Evolutionary conservation across 1,284 basidiomycete species (phyloP).

Genomic region (Trametes sp.): DNA sequence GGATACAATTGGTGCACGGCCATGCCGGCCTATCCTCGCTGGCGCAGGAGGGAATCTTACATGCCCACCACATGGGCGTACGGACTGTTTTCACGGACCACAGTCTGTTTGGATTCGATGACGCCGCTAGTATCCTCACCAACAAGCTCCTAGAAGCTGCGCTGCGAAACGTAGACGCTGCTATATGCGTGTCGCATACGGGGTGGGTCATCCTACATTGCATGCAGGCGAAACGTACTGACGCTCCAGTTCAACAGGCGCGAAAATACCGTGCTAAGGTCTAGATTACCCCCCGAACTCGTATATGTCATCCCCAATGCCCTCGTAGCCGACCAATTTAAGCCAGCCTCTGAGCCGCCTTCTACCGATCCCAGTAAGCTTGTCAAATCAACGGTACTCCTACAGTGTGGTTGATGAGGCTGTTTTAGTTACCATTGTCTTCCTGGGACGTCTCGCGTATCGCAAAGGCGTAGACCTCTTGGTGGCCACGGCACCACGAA

Average conservation of each 20-base stretch:
- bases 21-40: conserved; percentile 92
- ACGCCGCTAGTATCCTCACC: conserved; percentile 95
- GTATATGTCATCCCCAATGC: conserved; percentile 96
- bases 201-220: conserved; percentile 61
- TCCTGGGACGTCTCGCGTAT: conserved; percentile 95
- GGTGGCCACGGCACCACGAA: conserved; percentile 89
- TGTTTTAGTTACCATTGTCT: conserved; percentile 91
- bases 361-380: conserved; percentile 22
- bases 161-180: conserved; percentile 90
- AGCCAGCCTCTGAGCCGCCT: conserved; percentile 55
- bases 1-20: conserved; percentile 89
- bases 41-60: conserved; percentile 92
- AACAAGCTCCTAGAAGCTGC: conserved; percentile 93
- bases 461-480: conserved; percentile 97
- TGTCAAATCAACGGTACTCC: neutral
- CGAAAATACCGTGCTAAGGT: conserved; percentile 95
- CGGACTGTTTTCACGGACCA: conserved; percentile 97
- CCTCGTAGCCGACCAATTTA: conserved; percentile 88
- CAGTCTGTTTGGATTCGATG: conserved; percentile 94
- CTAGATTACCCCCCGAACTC: conserved; percentile 66
- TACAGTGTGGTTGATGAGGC: too few species aligned
- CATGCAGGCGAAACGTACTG: neutral
- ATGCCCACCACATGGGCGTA: conserved; percentile 85
- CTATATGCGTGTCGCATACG: conserved; percentile 97
- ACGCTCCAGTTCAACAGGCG: conserved; percentile 53